These are phyloP conservation scores for Fusarium keratoplasticum DNA, from an alignment of 2,329 filamentous ascomycete genomes.

Conservation along the genomic window DNA sequence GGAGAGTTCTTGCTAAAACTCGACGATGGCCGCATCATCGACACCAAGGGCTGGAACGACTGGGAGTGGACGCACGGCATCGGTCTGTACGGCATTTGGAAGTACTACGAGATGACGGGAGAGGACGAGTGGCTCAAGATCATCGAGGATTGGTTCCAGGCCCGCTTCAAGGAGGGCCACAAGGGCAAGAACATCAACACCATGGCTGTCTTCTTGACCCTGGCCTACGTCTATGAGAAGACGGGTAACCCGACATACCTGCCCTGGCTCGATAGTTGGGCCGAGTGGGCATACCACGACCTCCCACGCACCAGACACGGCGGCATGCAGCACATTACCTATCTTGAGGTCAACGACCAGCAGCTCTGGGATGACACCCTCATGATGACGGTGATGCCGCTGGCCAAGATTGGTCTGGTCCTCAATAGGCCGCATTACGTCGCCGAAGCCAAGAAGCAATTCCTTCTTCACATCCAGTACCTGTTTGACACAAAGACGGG, in stretches of 20 bases:
- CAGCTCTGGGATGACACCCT: constrained; percentile 88
- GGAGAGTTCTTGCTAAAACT: constrained; percentile 80
- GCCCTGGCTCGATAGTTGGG: constrained; percentile 84
- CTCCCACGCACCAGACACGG: constrained; percentile 77
- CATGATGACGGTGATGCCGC: constrained; percentile 87
- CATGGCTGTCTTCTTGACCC: constrained; percentile 81
- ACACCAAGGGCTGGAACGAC: constrained; percentile 86
- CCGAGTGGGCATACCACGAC: constrained; percentile 84
- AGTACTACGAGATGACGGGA: constrained; percentile 81
- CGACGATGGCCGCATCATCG: constrained; percentile 79
- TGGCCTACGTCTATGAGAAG: constrained; percentile 83
- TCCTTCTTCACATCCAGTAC: constrained; percentile 82
- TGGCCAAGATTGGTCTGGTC: constrained; percentile 82
- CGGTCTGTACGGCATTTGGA: constrained; percentile 84
- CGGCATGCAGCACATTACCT: constrained; percentile 82
- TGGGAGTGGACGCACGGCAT: constrained; percentile 89
- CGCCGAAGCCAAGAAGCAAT: constrained; percentile 81
- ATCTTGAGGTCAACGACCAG: constrained; percentile 75
- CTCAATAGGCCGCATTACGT: constrained; percentile 78
- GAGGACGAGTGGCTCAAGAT: constrained; percentile 69
- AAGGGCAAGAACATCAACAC: constrained; percentile 91
- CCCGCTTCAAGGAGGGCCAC: constrained; percentile 74
- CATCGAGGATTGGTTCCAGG: constrained; percentile 79
- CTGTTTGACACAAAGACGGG: constrained; percentile 78
- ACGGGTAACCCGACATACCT: constrained; percentile 75